Percentiles rank a stretch among this genome's conserved stretches.
phyloP scores from a whole-genome alignment of 192 early-diverging fungal genomes.

The Coemansia sp. region DNA sequence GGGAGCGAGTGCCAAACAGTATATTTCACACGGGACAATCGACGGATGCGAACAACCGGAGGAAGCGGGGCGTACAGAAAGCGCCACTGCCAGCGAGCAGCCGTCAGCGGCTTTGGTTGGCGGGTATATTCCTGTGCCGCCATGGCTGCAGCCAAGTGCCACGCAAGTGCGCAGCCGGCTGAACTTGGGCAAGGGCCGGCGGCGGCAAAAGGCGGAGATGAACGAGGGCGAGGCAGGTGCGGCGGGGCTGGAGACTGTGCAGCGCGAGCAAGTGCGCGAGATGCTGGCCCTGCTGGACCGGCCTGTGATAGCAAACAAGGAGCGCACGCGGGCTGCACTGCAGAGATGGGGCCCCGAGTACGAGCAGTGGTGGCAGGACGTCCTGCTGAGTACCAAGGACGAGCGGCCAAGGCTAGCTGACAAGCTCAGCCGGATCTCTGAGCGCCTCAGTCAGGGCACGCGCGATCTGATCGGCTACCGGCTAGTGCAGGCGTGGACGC shows the following conservation, averaged over 20 bases:
- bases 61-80: background rate
- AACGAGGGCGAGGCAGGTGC: constrained; percentile 3
- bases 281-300: constrained; percentile 31
- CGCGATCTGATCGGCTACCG: constrained; percentile 44
- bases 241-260: constrained; percentile 16
- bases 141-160: constrained; percentile 54
- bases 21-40: constrained; percentile 26
- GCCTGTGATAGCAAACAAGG: constrained; percentile 24
- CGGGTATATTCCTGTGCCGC: constrained; percentile 42
- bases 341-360: constrained; percentile 35
- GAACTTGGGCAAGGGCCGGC: constrained; percentile 13
- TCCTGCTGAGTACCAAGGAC: constrained; percentile 6
- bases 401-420: constrained; percentile 6
- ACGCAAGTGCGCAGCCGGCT: constrained; percentile 41
- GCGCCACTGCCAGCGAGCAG: background rate
- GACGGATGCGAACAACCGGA: background rate
- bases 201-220: background rate
- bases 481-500: constrained; percentile 39
- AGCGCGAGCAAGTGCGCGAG: constrained; percentile 26
- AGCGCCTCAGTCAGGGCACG: constrained; percentile 28
- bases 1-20: constrained; percentile 17
- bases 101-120: constrained; percentile 6
- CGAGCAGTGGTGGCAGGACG: constrained; percentile 43
- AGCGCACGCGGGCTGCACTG: constrained; percentile 20
- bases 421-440: constrained; percentile 13